A percentile compares a stretch with the other conserved stretches of the same genome.
Evolutionary conservation across 139 green algal genomes (phyloP).

Genomic region (Limnomonas spitsbergensis): DNA sequence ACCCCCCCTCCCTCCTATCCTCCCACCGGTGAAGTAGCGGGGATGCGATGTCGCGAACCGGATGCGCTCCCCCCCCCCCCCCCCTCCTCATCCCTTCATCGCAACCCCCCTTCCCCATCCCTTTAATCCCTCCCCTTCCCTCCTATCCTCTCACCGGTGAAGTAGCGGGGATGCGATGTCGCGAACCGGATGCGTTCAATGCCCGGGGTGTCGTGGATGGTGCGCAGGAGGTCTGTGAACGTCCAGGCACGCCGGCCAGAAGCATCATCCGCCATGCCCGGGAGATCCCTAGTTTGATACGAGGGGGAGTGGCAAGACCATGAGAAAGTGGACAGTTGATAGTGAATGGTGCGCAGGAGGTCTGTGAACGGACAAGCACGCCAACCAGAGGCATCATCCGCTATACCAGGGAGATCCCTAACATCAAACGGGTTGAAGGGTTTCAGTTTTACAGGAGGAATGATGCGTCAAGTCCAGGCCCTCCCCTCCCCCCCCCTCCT

Average conservation of each 20-base stretch:
- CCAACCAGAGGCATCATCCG: slow-evolving; percentile 70
- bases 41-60: no score
- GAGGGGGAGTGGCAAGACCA: no score
- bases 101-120: no score
- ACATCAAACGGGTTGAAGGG: no score
- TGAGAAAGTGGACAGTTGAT: no score
- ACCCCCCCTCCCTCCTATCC: no score
- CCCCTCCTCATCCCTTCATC: no score
- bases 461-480: no score
- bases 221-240: slow-evolving; percentile 89
- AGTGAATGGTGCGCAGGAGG: slow-evolving; percentile 82
- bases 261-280: slow-evolving; percentile 74
- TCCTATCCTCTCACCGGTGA: slow-evolving; percentile 57
- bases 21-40: slow-evolving; percentile 78
- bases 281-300: slow-evolving; percentile 73
- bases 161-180: slow-evolving; percentile 92
- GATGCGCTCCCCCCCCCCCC: no score
- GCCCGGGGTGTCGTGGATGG: slow-evolving; percentile 85
- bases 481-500: no score
- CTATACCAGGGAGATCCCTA: slow-evolving; percentile 80
- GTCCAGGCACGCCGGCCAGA: slow-evolving; percentile 81
- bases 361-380: slow-evolving; percentile 92
- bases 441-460: no score
- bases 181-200: slow-evolving; percentile 95
- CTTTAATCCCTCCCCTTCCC: no score